A percentile compares a stretch with the other conserved stretches of the same genome.
phyloP scores from a whole-genome alignment of 768 basidiomycete genomes.

The Russula compacta region DNA sequence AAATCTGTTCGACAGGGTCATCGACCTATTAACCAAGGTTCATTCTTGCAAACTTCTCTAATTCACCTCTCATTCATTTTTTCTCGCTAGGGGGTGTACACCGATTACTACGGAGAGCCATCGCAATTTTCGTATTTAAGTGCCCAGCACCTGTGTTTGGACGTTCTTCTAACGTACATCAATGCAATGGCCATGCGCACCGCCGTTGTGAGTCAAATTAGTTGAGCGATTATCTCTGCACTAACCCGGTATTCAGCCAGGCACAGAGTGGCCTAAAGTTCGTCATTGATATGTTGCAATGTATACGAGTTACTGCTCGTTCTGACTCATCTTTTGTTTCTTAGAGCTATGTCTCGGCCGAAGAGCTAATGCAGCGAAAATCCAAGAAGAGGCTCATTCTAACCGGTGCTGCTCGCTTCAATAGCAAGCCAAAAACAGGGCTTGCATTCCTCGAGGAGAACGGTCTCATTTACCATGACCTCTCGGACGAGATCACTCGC shows the following conservation, averaged over 20 bases:
- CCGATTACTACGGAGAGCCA: slow-evolving; percentile 47
- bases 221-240: not conserved
- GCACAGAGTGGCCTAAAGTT: slow-evolving; percentile 57
- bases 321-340: not conserved
- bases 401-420: slow-evolving; percentile 79
- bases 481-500: slow-evolving; percentile 46
- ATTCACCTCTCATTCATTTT: not conserved
- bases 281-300: slow-evolving; percentile 21
- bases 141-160: slow-evolving; percentile 80
- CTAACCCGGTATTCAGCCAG: slow-evolving; percentile 22
- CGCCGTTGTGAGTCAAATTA: slow-evolving; percentile 33
- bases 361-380: slow-evolving; percentile 57
- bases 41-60: not conserved
- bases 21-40: slow-evolving; percentile 75
- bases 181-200: slow-evolving; percentile 76
- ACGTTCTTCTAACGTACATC: slow-evolving; percentile 78
- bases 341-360: slow-evolving; percentile 48
- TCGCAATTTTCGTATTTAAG: slow-evolving; percentile 61
- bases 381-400: slow-evolving; percentile 81
- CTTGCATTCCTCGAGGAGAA: slow-evolving; percentile 89
- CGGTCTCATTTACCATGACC: slow-evolving; percentile 69
- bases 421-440: slow-evolving; percentile 85
- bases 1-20: slow-evolving; percentile 84
- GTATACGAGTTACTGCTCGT: not conserved
- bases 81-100: slow-evolving; percentile 63